Evolutionary conservation across 2,329 filamentous ascomycete genomes (phyloP).

Genomic region (Aspergillus proliferans): DNA sequence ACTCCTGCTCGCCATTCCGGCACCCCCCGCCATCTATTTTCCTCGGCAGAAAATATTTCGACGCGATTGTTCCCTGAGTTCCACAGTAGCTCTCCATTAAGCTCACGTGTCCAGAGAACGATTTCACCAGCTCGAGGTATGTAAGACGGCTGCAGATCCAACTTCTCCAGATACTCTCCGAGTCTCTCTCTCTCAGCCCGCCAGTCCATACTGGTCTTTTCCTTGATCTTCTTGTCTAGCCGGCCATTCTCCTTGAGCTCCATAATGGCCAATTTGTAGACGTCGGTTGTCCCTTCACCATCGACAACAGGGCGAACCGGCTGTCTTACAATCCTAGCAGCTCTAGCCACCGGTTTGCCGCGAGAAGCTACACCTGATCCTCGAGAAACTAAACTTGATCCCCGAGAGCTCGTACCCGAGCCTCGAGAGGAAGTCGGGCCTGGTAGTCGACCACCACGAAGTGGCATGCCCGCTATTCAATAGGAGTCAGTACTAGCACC

Average conservation of each 20-base stretch:
- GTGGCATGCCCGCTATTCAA: background rate
- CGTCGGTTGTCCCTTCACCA: constrained; percentile 50
- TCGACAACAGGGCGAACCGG: constrained; percentile 26
- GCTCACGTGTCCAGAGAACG: constrained; percentile 46
- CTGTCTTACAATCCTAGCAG: constrained; percentile 4
- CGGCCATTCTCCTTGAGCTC: constrained; percentile 38
- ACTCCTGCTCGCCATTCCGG: constrained; percentile 54
- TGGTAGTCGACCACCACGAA: constrained; percentile 4
- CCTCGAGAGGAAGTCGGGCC: background rate
- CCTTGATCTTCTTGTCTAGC: constrained; percentile 43
- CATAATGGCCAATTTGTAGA: constrained; percentile 46
- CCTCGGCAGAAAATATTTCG: constrained; percentile 28
- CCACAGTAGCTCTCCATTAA: constrained; percentile 33
- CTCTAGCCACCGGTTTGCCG: constrained; percentile 2
- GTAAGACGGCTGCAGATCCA: constrained; percentile 44
- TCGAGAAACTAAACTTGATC: no score
- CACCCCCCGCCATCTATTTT: constrained; percentile 26
- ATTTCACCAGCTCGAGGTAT: constrained; percentile 52
- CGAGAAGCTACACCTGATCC: no score
- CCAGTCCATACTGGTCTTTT: constrained; percentile 53
- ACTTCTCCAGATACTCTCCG: constrained; percentile 34
- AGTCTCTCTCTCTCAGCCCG: constrained; percentile 43
- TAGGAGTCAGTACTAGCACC: background rate
- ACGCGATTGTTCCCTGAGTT: constrained; percentile 23
- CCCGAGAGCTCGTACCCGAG: no score